These are phyloP conservation scores for Coniochaeta ligniaria DNA, from an alignment of 2,329 filamentous ascomycete species.

Conservation along the genomic window DNA sequence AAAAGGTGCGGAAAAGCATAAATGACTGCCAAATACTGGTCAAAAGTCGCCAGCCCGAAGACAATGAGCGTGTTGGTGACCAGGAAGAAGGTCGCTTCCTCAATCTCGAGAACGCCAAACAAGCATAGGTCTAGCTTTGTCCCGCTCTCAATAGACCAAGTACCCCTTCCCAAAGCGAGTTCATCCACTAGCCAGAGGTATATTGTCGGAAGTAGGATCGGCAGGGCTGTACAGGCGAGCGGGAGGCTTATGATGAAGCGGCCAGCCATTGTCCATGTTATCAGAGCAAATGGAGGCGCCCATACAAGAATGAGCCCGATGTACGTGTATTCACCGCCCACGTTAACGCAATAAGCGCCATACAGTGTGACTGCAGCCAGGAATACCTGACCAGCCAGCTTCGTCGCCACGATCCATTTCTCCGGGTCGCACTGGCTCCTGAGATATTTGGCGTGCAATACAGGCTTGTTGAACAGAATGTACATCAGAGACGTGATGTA, in stretches of 20 bases:
- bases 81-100: constrained; percentile 70
- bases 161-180: constrained; percentile 57
- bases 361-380: constrained; percentile 34
- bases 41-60: constrained; percentile 61
- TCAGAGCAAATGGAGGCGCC: constrained; percentile 58
- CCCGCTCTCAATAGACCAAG: constrained; percentile 61
- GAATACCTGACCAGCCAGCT: constrained; percentile 40
- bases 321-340: constrained; percentile 50
- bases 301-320: constrained; percentile 63
- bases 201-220: constrained; percentile 56
- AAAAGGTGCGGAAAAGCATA: constrained; percentile 56
- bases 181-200: constrained; percentile 71
- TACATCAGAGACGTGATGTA: constrained; percentile 66
- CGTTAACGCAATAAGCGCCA: constrained; percentile 33
- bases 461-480: constrained; percentile 56
- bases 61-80: constrained; percentile 63
- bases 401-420: constrained; percentile 16
- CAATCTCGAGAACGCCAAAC: constrained; percentile 61
- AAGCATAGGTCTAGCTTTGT: constrained; percentile 60
- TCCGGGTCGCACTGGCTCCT: constrained; percentile 21
- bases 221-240: constrained; percentile 45
- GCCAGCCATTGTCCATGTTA: constrained; percentile 58
- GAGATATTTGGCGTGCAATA: constrained; percentile 42
- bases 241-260: constrained; percentile 58
- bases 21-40: constrained; percentile 60